Conservation (phyloP, 257 asterid species). For the Ehretia macrophylla region DNA sequence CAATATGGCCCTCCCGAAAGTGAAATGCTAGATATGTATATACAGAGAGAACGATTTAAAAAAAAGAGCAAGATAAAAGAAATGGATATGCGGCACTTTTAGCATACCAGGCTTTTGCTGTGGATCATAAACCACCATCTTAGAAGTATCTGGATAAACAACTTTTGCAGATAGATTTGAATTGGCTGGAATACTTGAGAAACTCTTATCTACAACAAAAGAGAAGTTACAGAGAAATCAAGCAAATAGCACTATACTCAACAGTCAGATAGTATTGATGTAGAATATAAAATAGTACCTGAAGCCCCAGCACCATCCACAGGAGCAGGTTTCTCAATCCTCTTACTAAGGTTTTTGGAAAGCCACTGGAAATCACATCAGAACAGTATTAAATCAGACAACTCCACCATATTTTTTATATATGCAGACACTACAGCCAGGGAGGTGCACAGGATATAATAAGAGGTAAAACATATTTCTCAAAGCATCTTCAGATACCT, state of each 20-base stretch:
- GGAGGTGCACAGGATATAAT: not conserved
- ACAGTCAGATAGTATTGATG: not conserved
- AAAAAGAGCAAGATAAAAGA: not conserved
- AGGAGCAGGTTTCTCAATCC: constrained; percentile 51
- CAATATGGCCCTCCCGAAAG: too few relatives aligned
- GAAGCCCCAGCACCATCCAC: constrained; percentile 53
- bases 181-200: constrained; percentile 36
- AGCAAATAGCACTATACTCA: not conserved
- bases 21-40: too few relatives aligned
- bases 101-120: constrained; percentile 61
- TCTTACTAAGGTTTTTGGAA: constrained; percentile 59
- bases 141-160: constrained; percentile 77
- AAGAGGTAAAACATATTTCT: too few relatives aligned
- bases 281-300: constrained; percentile 18
- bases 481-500: constrained; percentile 38
- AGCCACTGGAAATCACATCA: constrained; percentile 54
- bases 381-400: not conserved
- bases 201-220: constrained; percentile 46
- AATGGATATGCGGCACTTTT: not conserved
- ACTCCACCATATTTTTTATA: not conserved
- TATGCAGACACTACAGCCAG: not conserved
- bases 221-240: constrained; percentile 10
- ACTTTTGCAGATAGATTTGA: constrained; percentile 54
- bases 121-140: constrained; percentile 63
- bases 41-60: not conserved